Base-by-base conservation (phyloP, 495 filamentous ascomycete genomes). In the Pyrenula massariospora region DNA sequence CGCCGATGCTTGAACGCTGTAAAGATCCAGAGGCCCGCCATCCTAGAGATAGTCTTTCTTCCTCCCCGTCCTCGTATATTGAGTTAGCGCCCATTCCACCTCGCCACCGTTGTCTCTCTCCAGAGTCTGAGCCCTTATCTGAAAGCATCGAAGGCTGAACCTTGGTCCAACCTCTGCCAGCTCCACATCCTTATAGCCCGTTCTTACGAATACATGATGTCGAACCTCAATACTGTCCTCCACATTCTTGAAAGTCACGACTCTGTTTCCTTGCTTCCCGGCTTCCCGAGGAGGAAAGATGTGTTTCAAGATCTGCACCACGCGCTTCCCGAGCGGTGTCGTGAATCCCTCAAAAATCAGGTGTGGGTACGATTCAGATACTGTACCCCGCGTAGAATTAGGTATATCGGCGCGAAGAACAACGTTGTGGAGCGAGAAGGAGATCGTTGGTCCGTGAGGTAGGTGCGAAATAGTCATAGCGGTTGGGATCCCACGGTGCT, bases 11-110 rank as follows among this genome's bases (percentile, higher is more conserved):
- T n/a, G n/a, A n/a, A n/a, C n/a, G n/a, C n/a, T n/a, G n/a, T n/a
- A n/a, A n/a, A n/a, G n/a, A n/a, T n/a, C n/a, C n/a, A n/a, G n/a
- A n/a, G n/a, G n/a, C n/a, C n/a, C n/a, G n/a, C n/a, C n/a, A n/a
- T n/a, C n/a, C n/a, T n/a, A 96, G 57, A 96, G 80, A 67, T 94
- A 93, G 61, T 92, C 88, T 78, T 95, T 95, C 79, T 96, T 96
- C 69, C 78, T 78, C 65, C 84, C 83, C 25, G 91, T 96, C 62
- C 93, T 83, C 1, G 92, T 98, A 66, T 95, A 98, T 64, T 96
- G 91, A 56, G 86, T 93, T 59, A 97, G 73, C 54, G 87, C 83
- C 93, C 93, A 98, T 70, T 98, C 94, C 25, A 88, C 81, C 75
- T 97, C 94, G n/a, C 91, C 92, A 61, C 90, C 88, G 60, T 94